phyloP scores from a whole-genome alignment of 2,329 filamentous ascomycete genomes.

The Myriosclerotinia duriaeana region DNA sequence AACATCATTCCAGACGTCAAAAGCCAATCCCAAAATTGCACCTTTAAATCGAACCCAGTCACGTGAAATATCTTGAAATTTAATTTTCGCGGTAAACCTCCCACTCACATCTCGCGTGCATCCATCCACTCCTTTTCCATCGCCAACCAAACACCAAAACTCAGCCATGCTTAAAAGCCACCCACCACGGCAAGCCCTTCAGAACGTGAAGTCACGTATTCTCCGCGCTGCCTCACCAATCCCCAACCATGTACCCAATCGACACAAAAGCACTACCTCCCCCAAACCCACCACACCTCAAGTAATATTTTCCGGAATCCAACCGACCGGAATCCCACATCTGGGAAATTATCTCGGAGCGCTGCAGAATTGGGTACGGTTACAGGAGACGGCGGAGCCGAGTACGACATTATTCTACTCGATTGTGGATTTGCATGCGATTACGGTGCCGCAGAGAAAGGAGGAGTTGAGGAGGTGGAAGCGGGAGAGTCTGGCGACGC shows the following conservation, averaged over 20 bases:
- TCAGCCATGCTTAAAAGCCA: conserved; percentile 3
- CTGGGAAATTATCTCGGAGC: conserved; percentile 95
- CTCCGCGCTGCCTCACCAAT: neutral
- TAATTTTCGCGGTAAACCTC: neutral
- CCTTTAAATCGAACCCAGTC: neutral
- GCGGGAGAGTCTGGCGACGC: conserved; percentile 72
- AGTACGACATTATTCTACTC: conserved; percentile 73
- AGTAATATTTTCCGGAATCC: conserved; percentile 91
- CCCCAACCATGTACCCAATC: neutral
- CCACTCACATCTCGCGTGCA: conserved; percentile 13
- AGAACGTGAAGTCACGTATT: conserved; percentile 23
- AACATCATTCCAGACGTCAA: neutral
- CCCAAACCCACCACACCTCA: neutral
- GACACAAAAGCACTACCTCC: conserved; percentile 1
- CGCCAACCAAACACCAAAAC: neutral
- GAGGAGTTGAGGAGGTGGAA: conserved; percentile 61
- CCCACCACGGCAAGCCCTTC: neutral
- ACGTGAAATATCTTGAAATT: conserved; percentile 8
- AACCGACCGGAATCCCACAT: conserved; percentile 92
- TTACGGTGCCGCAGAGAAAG: conserved; percentile 73
- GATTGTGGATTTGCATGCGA: conserved; percentile 90
- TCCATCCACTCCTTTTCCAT: neutral
- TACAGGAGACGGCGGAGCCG: conserved; percentile 64
- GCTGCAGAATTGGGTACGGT: conserved; percentile 76
- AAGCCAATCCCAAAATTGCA: neutral